These are phyloP conservation scores for Podospora comata DNA, from an alignment of 495 filamentous ascomycete species.

Conservation along the genomic window DNA sequence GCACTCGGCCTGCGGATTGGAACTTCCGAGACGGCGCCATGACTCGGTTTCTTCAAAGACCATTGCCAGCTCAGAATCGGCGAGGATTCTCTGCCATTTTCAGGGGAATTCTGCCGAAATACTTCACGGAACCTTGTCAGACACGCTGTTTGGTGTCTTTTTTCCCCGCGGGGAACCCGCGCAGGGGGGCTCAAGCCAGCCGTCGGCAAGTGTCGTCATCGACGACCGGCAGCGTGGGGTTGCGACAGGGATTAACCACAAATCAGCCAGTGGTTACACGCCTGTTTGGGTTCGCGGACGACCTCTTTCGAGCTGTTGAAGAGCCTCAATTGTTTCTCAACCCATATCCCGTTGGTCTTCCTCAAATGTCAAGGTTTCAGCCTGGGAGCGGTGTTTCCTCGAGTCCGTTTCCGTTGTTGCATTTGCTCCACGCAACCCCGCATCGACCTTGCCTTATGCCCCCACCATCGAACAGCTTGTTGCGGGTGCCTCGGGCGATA, in stretches of 20 bases:
- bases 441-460: background rate
- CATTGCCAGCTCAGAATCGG: background rate
- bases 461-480: background rate
- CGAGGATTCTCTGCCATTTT: conserved; percentile 1
- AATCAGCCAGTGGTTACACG: background rate
- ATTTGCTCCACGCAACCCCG: background rate
- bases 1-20: conserved; percentile 7
- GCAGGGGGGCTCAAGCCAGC: background rate
- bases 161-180: background rate
- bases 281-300: background rate
- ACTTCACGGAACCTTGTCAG: background rate
- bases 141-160: background rate
- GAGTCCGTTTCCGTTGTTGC: background rate
- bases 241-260: background rate
- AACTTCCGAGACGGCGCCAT: conserved; percentile 12
- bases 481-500: background rate
- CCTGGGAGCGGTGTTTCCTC: background rate
- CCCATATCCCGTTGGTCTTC: background rate
- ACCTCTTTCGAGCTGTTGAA: background rate
- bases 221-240: background rate
- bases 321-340: background rate
- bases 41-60: conserved; percentile 9
- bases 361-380: background rate
- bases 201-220: conserved; percentile 10
- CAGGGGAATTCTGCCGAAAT: conserved; percentile 1